Base-by-base conservation (phyloP, 257 asterid genomes). In the Fraxinus quadrangulata region DNA sequence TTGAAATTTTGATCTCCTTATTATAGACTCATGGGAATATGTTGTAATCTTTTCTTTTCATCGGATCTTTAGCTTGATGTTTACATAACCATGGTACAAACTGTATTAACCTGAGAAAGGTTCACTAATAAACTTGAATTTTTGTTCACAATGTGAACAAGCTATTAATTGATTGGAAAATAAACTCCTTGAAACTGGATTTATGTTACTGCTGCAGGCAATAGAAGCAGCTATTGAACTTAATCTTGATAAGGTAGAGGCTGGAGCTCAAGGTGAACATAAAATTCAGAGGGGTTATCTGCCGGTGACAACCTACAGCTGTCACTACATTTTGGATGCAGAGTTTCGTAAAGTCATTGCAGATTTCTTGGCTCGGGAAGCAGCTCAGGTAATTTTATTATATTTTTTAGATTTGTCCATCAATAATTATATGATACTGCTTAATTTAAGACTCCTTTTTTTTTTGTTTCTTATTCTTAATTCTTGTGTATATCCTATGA, bases 261-360 rank as follows among this genome's bases (percentile, higher is more conserved):
- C 99, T 28, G 99, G 99, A 74, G 99, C 99, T 42, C 99, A 95
- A 81, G 99, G 99, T 5, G 99, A 95, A 84, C 99, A 95, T 79
- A 95, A 95, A 84, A 93, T 95, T 77, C 98, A 93, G 84, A 85
- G 99, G 85, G 99, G 99, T 9, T 95, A 96, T 82, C 80, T 93
- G 87, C 99, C 99, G 0, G 97, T 85, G 49, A 71, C 88, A 21
- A 95, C 98, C 79, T 93, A 93, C 85, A 95, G 99, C 88, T 84
- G 89, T 65, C 99, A 93, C 86, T 93, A 88, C 80, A 89, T 93
- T 72, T 79, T 87, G 34, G 97, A 96, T 73, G 88, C 90, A 76
- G 98, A 71, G 42, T 96, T 96, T 87, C 88, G 89, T 79, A 79
- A 81, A 65, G 92, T 84, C 69, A 90, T 93, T 51, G 90, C 89